Base-by-base conservation (phyloP, 106 monocot genomes). In the Cymbidium sinense region DNA sequence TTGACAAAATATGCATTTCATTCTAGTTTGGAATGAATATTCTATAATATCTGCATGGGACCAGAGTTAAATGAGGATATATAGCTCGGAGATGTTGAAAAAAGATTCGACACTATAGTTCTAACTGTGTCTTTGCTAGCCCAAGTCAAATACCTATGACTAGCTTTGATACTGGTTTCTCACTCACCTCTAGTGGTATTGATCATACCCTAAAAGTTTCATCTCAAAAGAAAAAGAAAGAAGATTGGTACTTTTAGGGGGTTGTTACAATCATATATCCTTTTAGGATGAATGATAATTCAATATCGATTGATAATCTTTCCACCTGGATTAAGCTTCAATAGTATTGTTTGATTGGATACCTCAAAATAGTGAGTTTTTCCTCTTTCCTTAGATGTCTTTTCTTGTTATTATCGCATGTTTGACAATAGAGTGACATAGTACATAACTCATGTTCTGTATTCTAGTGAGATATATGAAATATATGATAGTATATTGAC, bases 101-200 rank as follows among this genome's bases (percentile, higher is more conserved):
- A 4, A 50, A 4, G 10, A 4, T 8, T 50, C 50, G 9, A 4
- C 10, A 50, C 1, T 50, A 21, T 61, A 61, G 61, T 61, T 61
- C 61, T 61, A 6, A 61, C 61, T 61, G 7, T 61, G 61, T 61
- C 61, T 61, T 61, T 61, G 61, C 61, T 61, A 61, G 61, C 61
- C 20, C 23, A 23, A 13, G n/a, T 61, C n/a, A 61, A n/a, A 61
- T 61, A 61, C 61, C 61, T 61, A 61, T 61, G 61, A 61, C 61
- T 61, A 61, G 61, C 61, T n/a, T n/a, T n/a, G n/a, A n/a, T n/a
- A n/a, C n/a, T n/a, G n/a, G n/a, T n/a, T n/a, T n/a, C n/a, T n/a
- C n/a, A n/a, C n/a, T n/a, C n/a, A n/a, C n/a, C n/a, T n/a, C n/a
- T n/a, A n/a, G n/a, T n/a, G n/a, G n/a, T 61, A 11, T n/a, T 61